Base-by-base conservation (phyloP, 2,329 filamentous ascomycete species). In the Plenodomus lindquistii region DNA sequence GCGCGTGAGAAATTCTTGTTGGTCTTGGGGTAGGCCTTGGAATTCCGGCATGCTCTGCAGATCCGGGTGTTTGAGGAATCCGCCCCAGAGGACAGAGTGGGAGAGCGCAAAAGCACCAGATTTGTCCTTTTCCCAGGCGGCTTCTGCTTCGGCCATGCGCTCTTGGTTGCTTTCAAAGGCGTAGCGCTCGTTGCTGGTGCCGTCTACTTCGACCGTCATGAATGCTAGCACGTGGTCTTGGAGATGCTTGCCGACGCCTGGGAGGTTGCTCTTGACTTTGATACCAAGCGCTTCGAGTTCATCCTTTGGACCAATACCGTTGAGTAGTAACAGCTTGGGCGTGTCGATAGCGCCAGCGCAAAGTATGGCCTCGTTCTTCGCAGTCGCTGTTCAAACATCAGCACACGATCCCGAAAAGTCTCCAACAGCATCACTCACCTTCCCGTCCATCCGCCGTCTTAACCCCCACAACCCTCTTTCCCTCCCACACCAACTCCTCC, bases 1-100 rank as follows among this genome's bases (percentile, higher is more conserved):
- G 17, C 73, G 72, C 37, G 61, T 63, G 1, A 86, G 62, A 50
- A 75, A 79, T 0, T 68, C 62, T 55, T 80, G 75, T 9, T 76
- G 70, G 0, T 70, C 46, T 0, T 54, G 44, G 0, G 81, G 76
- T 0, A 87, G 71, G 1, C 66, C 75, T 35, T 77, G 65, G 49
- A 76, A 73, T 8, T 77, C 62, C 50, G 72, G 72, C 15, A 65
- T 72, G 16, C 72, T 67, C 11, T 73, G 70, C 21, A 74, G 62
- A 10, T 66, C 60, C 17, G 72, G 57, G 36, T 82, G 73, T 4
- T 78, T 77, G n/a, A 81, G 70, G 3, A 81, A 79, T 6, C 83
- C 75, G 8, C 82, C 82, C 48, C 80, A 79, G 0, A 81, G 76
- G 0, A 70, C 68, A 52, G 79, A 78, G 20, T 75, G 67, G 2